Percentiles rank a stretch among this genome's conserved stretches.
These are phyloP conservation scores for Erysimum cheiri DNA, from an alignment of 441 rosid genomes.

Conservation along the genomic window DNA sequence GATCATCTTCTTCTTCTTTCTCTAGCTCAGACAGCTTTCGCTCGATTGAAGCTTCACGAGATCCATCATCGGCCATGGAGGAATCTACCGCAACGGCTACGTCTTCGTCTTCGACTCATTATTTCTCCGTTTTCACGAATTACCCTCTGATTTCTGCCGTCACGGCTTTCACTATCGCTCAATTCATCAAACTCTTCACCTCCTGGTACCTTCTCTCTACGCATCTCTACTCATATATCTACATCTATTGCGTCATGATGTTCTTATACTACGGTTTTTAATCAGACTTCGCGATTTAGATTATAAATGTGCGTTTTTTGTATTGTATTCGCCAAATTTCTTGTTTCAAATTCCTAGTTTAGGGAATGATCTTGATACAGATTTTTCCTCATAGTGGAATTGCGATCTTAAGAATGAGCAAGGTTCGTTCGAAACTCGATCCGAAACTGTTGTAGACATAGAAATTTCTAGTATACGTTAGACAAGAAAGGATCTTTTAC, in stretches of 20 bases:
- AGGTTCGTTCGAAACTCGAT: too few species aligned
- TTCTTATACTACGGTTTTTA: neutral
- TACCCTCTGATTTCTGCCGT: constrained; percentile 79
- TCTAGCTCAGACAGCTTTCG: constrained; percentile 14
- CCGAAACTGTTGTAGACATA: too few species aligned
- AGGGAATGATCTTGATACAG: constrained; percentile 4
- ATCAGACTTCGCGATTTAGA: neutral
- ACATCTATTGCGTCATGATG: neutral
- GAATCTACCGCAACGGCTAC: constrained; percentile 40
- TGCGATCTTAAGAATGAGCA: too few species aligned
- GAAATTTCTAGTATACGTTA: too few species aligned
- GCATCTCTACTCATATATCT: neutral
- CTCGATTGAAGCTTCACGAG: constrained; percentile 22
- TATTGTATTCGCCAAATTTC: neutral
- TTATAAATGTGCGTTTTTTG: neutral
- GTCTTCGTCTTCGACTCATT: constrained; percentile 50
- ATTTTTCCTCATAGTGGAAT: too few species aligned
- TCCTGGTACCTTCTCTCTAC: constrained; percentile 56
- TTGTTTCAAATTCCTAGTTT: neutral
- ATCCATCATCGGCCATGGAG: constrained; percentile 39
- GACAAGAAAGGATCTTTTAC: neutral
- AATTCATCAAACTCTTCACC: constrained; percentile 76
- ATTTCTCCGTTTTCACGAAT: constrained; percentile 56
- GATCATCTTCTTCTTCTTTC: constrained; percentile 14
- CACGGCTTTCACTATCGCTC: constrained; percentile 68